Evolutionary conservation across 495 filamentous ascomycete genomes (phyloP).

Genomic region (Talaromyces borbonicus): DNA sequence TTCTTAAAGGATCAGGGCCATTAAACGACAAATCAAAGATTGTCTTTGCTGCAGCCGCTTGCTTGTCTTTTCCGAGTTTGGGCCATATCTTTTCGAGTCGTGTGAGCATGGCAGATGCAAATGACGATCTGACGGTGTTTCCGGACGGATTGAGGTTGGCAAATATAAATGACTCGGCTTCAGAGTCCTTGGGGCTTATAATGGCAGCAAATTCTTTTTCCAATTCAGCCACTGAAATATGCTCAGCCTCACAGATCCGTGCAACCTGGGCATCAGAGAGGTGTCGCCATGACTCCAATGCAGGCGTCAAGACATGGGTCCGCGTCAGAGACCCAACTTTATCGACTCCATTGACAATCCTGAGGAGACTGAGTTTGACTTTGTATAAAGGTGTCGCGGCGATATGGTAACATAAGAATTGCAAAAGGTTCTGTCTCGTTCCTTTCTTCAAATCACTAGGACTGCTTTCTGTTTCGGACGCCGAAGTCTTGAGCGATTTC

Average conservation of each 20-base stretch:
- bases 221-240: constrained; percentile 46
- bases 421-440: constrained; percentile 52
- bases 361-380: constrained; percentile 59
- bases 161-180: constrained; percentile 52
- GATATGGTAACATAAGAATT: constrained; percentile 67
- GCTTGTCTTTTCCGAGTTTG: constrained; percentile 53
- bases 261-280: constrained; percentile 34
- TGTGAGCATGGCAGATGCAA: constrained; percentile 51
- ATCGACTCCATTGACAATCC: constrained; percentile 57
- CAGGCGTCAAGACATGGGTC: constrained; percentile 57
- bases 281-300: constrained; percentile 54
- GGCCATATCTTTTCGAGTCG: constrained; percentile 62
- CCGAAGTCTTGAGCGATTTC: constrained; percentile 40
- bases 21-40: constrained; percentile 46
- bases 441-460: constrained; percentile 54
- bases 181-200: constrained; percentile 55
- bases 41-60: constrained; percentile 45
- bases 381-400: constrained; percentile 53
- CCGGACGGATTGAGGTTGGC: constrained; percentile 39
- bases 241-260: constrained; percentile 42
- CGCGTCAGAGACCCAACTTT: constrained; percentile 58
- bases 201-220: constrained; percentile 51
- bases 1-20: constrained; percentile 24
- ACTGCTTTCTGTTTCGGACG: constrained; percentile 19
- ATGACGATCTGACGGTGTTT: constrained; percentile 31